phyloP scores from a whole-genome alignment of 768 basidiomycete genomes.

The Trametes sanguinea region DNA sequence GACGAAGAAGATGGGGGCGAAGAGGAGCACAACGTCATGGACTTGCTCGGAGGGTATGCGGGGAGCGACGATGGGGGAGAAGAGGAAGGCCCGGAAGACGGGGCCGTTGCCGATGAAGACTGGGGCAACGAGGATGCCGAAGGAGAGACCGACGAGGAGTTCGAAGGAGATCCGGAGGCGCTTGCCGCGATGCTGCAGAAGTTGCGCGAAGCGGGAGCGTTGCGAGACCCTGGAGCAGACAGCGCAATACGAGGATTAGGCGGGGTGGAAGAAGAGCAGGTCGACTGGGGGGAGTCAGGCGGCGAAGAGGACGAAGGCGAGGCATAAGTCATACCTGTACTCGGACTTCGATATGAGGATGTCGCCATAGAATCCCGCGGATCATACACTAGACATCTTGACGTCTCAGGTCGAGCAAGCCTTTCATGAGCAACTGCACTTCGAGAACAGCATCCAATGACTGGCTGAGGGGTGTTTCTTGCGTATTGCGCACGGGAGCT shows the following conservation, averaged over 20 bases:
- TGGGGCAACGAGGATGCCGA: slow-evolving; percentile 39
- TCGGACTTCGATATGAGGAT: no score
- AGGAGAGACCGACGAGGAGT: slow-evolving; percentile 34
- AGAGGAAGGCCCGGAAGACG: neutral
- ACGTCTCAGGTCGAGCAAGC: slow-evolving; percentile 73
- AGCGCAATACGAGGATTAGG: slow-evolving; percentile 26
- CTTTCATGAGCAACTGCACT: slow-evolving; percentile 83
- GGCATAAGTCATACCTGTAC: slow-evolving; percentile 1
- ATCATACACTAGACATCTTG: slow-evolving; percentile 54
- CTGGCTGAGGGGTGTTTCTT: slow-evolving; percentile 70
- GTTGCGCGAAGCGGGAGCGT: slow-evolving; percentile 40
- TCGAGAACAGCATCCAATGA: slow-evolving; percentile 77
- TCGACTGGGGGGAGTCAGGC: slow-evolving; percentile 56
- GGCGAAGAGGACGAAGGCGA: slow-evolving; percentile 30
- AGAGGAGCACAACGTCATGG: slow-evolving; percentile 40
- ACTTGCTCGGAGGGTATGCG: slow-evolving; percentile 46
- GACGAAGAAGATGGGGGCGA: slow-evolving; percentile 42
- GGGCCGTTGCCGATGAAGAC: slow-evolving; percentile 31
- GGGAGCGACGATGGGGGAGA: slow-evolving; percentile 45
- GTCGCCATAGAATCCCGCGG: no score
- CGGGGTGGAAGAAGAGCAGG: slow-evolving; percentile 43
- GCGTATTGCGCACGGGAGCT: slow-evolving; percentile 73
- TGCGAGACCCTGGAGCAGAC: slow-evolving; percentile 26
- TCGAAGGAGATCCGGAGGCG: slow-evolving; percentile 39
- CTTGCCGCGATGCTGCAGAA: slow-evolving; percentile 45